Base-by-base conservation (phyloP, 768 basidiomycete genomes). In the Phlegmacium glaucopus region DNA sequence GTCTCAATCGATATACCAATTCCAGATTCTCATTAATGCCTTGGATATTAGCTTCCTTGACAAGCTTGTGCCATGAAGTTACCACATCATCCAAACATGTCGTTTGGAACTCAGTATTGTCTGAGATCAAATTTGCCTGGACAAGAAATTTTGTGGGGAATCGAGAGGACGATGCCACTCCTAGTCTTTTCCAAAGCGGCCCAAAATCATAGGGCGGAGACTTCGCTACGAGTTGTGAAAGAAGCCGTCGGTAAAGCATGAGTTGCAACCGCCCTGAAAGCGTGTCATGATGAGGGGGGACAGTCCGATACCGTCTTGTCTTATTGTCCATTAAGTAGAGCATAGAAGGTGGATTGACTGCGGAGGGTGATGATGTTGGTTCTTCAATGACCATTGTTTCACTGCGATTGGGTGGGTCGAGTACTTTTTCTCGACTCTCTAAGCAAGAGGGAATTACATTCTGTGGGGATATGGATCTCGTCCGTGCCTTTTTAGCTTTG, bases 191-290 rank as follows among this genome's bases (percentile, higher is more conserved):
- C 82, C 85, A 90, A 9, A 90, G 54, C 0, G 58, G 45, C 17
- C 61, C 39, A 55, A 84, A 87, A 54, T 83, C 73, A 49, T 82
- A 77, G 1, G 71, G 70, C 5, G 55, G 54, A n/a, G 67, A 60
- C 2, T 61, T 59, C 3, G 75, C 63, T 15, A 83, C 60, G 10
- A 89, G 65, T 4, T 66, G 64, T 16, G 72, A 69, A 30, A 92
- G 71, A 43, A 92, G 77, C 13, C 79, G 79, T 55, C 79, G 76
- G 58, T 92, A 92, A 30, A 90, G 65, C 85, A 89, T 89, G 4
- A 91, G 73, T 60, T 92, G 90, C 29, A 90, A 65, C 6, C 78
- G 77, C 0, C 87, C 73, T 1, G 80, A 61, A 11, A 76, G 60
- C 0, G 80, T 73, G 51, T 90, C 87, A 34, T 74, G 71, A 11